Conservation (phyloP, 306 rosid genomes). For the Trifolium dubium region DNA sequence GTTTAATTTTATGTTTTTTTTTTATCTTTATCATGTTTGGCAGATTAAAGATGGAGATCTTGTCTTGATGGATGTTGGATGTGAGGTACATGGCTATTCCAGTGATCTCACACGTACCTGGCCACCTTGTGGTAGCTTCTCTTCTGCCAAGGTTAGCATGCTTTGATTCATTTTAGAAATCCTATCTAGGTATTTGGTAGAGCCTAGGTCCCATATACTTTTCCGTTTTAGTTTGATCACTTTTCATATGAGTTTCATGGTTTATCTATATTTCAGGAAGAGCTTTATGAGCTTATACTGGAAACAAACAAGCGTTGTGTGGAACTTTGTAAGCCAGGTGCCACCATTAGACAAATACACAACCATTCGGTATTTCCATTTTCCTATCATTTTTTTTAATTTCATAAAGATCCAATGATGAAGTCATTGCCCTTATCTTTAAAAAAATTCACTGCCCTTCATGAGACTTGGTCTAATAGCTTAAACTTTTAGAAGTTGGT, state of each 20-base stretch:
- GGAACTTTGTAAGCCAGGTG: slow-evolving; percentile 91
- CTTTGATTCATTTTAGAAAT: slow-evolving; percentile 30
- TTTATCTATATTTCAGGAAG: slow-evolving; percentile 68
- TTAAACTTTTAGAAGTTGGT: slow-evolving; percentile 23
- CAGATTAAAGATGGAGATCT: slow-evolving; percentile 88
- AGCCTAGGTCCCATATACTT: not conserved
- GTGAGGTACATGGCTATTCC: slow-evolving; percentile 88
- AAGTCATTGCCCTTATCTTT: slow-evolving; percentile 10
- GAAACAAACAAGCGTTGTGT: slow-evolving; percentile 77
- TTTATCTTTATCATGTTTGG: slow-evolving; percentile 42
- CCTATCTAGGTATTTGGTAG: slow-evolving; percentile 20
- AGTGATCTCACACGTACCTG: slow-evolving; percentile 98
- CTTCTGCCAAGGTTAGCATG: slow-evolving; percentile 72
- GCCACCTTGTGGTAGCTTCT: slow-evolving; percentile 92
- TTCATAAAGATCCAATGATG: not conserved
- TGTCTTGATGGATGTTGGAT: slow-evolving; percentile 96
- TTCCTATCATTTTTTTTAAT: slow-evolving; percentile 8
- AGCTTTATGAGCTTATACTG: slow-evolving; percentile 83
- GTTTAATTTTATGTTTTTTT: slow-evolving; percentile 27
- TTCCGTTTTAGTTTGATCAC: not conserved
- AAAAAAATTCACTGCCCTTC: slow-evolving; percentile 14
- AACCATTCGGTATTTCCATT: slow-evolving; percentile 67
- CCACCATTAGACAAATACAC: slow-evolving; percentile 77
- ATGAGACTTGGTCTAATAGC: slow-evolving; percentile 5
- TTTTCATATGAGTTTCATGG: slow-evolving; percentile 29